Conservation (phyloP, 768 basidiomycete species). For the Trametes coccinea region DNA sequence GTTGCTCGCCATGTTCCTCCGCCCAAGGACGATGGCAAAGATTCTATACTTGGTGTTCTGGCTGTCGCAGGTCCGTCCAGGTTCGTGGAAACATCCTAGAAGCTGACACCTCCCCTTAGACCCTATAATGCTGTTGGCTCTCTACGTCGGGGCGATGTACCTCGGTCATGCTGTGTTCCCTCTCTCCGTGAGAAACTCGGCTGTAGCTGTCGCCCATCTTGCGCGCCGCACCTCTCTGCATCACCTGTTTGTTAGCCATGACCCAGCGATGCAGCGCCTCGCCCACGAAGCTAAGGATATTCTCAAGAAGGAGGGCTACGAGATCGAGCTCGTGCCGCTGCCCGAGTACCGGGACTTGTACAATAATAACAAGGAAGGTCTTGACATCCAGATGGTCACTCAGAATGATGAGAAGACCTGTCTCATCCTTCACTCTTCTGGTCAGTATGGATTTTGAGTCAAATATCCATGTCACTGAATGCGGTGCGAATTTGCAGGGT, state of each 20-base stretch:
- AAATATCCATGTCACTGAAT: too few relatives aligned
- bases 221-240: conserved; percentile 26
- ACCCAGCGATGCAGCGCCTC: conserved; percentile 24
- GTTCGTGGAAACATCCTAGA: too few relatives aligned
- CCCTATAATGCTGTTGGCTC: conserved; percentile 17
- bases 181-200: conserved; percentile 37
- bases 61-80: conserved; percentile 16
- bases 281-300: conserved; percentile 20
- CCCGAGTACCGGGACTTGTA: conserved; percentile 25
- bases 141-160: conserved; percentile 22
- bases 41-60: conserved; percentile 29
- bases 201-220: conserved; percentile 38
- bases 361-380: not conserved
- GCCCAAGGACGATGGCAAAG: not conserved
- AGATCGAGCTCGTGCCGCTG: conserved; percentile 17
- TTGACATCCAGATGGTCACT: not conserved
- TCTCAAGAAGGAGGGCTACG: conserved; percentile 6
- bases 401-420: not conserved
- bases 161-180: conserved; percentile 33
- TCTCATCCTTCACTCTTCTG: conserved; percentile 23
- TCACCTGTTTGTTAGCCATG: conserved; percentile 28
- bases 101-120: conserved; percentile 21
- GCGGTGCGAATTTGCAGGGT: conserved; percentile 16
- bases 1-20: conserved; percentile 1
- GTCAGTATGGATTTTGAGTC: not conserved